These are phyloP conservation scores for Xylariaceae sp. DNA, from an alignment of 2,329 filamentous ascomycete genomes.

Conservation along the genomic window DNA sequence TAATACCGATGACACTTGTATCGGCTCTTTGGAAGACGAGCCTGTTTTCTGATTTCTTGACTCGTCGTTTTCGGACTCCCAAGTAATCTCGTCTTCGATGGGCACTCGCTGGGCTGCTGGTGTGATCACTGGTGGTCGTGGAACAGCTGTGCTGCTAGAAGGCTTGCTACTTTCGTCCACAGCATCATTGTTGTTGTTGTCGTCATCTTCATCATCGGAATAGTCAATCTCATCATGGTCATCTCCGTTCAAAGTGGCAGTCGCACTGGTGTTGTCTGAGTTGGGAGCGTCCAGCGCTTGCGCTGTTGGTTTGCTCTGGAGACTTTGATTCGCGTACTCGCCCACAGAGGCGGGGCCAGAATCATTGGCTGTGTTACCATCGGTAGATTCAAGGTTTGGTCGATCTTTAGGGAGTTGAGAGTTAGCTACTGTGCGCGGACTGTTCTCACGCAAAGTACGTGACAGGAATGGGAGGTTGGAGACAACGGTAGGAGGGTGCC, in stretches of 20 bases:
- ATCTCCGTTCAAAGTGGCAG: slow-evolving; percentile 28
- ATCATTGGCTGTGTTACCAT: too few relatives aligned
- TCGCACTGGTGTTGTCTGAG: slow-evolving; percentile 32
- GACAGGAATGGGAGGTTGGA: too few relatives aligned
- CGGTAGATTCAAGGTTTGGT: not conserved
- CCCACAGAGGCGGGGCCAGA: too few relatives aligned
- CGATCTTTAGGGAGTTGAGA: not conserved
- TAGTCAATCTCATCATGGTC: slow-evolving; percentile 32
- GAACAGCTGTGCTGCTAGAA: too few relatives aligned
- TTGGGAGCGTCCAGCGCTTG: slow-evolving; percentile 21
- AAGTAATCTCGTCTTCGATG: slow-evolving; percentile 28
- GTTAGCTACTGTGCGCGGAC: not conserved
- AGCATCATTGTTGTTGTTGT: slow-evolving; percentile 16
- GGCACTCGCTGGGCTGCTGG: slow-evolving; percentile 15
- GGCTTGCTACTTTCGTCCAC: not conserved
- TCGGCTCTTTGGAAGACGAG: slow-evolving; percentile 19
- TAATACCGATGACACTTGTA: slow-evolving; percentile 31
- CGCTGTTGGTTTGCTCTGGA: slow-evolving; percentile 3
- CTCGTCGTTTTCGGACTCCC: slow-evolving; percentile 31
- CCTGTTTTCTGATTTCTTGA: slow-evolving; percentile 10
- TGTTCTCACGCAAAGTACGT: too few relatives aligned
- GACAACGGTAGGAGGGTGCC: too few relatives aligned
- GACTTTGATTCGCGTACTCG: not conserved
- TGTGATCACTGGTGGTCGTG: not conserved
- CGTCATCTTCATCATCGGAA: slow-evolving; percentile 31